Evolutionary conservation across 371 early-diverging fungal genomes (phyloP).

Genomic region (Capillidium heterosporum): DNA sequence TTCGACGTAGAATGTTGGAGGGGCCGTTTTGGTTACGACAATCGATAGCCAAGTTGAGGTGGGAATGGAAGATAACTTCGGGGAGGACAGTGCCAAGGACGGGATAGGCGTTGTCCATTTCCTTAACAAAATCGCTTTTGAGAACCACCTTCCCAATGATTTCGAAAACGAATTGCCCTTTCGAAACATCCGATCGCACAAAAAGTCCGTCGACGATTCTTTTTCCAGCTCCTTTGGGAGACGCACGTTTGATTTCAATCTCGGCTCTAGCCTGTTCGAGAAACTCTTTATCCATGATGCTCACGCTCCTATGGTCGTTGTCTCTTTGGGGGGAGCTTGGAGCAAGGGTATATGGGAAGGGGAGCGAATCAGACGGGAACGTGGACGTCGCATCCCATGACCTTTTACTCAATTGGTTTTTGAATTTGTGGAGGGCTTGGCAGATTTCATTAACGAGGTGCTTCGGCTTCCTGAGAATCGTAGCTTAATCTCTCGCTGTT

Average conservation of each 20-base stretch:
- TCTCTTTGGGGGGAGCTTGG: constrained; percentile 12
- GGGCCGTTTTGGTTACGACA: constrained; percentile 49
- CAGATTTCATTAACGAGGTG: constrained; percentile 9
- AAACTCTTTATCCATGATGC: constrained; percentile 19
- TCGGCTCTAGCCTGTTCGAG: constrained; percentile 9
- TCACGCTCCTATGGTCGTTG: constrained; percentile 3
- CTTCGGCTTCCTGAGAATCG: constrained; percentile 17
- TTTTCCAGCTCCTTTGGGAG: background rate
- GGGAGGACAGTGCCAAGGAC: constrained; percentile 39
- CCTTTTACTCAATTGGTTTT: background rate
- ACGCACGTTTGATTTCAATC: constrained; percentile 4
- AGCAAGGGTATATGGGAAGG: background rate
- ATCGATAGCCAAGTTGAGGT: constrained; percentile 52
- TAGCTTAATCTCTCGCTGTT: background rate
- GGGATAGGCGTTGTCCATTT: constrained; percentile 34
- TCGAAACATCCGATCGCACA: constrained; percentile 35
- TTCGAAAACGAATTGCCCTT: constrained; percentile 42
- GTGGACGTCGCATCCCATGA: constrained; percentile 6
- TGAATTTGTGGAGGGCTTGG: background rate
- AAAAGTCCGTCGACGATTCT: constrained; percentile 35
- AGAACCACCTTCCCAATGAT: constrained; percentile 48
- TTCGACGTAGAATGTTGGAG: constrained; percentile 45
- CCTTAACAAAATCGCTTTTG: constrained; percentile 40
- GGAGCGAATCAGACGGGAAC: background rate
- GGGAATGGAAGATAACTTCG: constrained; percentile 52